These are phyloP conservation scores for Podochytrium sp. DNA, from an alignment of 192 early-diverging fungal genomes.

Conservation along the genomic window DNA sequence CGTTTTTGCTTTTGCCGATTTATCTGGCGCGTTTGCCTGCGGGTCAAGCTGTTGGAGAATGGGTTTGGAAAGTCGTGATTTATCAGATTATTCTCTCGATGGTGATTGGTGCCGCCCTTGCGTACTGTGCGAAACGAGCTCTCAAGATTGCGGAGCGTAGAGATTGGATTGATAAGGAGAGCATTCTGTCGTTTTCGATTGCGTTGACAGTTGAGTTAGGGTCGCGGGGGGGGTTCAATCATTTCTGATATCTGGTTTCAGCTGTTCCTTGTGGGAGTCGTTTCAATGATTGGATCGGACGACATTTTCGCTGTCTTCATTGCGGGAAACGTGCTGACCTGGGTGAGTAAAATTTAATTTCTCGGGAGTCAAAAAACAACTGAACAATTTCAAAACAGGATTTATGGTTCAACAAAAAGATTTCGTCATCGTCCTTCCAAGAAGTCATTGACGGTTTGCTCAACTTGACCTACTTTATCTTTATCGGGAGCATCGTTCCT, in stretches of 20 bases:
- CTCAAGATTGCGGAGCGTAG: slow-evolving; percentile 69
- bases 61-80: slow-evolving; percentile 74
- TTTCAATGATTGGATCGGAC: slow-evolving; percentile 55
- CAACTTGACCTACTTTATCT: slow-evolving; percentile 88
- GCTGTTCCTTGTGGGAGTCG: slow-evolving; percentile 20
- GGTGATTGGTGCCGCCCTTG: slow-evolving; percentile 74
- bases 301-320: slow-evolving; percentile 62
- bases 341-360: background rate
- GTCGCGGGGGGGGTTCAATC: background rate
- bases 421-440: slow-evolving; percentile 82
- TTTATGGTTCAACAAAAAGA: slow-evolving; percentile 82
- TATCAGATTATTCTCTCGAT: slow-evolving; percentile 79
- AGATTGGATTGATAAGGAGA: slow-evolving; percentile 87
- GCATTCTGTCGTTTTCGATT: slow-evolving; percentile 79
- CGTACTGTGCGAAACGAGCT: slow-evolving; percentile 66
- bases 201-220: slow-evolving; percentile 58
- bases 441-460: slow-evolving; percentile 88
- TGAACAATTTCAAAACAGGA: slow-evolving; percentile 57
- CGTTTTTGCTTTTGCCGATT: slow-evolving; percentile 80
- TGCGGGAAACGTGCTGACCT: slow-evolving; percentile 32
- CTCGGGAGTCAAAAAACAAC: background rate
- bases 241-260: background rate
- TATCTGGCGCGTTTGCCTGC: slow-evolving; percentile 59
- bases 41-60: slow-evolving; percentile 75
- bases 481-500: slow-evolving; percentile 79